Base-by-base conservation (phyloP, 1,284 basidiomycete species). In the Malassezia sympodialis region DNA sequence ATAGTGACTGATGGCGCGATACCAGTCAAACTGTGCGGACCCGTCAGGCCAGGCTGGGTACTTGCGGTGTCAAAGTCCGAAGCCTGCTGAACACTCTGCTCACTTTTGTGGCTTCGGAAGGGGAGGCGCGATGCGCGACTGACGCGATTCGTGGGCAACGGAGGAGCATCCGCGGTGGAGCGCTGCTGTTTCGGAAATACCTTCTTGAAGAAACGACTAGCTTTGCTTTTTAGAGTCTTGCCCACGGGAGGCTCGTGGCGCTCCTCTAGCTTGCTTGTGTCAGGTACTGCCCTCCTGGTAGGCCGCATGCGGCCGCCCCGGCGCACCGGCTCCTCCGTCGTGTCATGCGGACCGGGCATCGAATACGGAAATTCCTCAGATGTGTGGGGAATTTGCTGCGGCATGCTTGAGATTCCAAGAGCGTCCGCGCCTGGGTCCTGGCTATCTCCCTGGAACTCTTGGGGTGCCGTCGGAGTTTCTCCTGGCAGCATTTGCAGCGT, bases 131-230 rank as follows among this genome's bases (percentile, higher is more conserved):
- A 39, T 10, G 37, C 19, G 8, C n/a, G 37, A 11, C 17, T 21
- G 15, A 21, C 19, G 37, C 37, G 37, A n/a, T 21, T 10, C 17
- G n/a, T 21, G 10, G 37, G 15, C 37, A 21, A 2, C 3, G 37
- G 19, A 4, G 17, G 19, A 8, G 19, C 17, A 19, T 39, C 37
- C 15, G 19, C 37, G 7, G 19, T 11, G 14, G 32, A 5, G 10
- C 19, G 37, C 32, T 37, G n/a, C 49, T 40, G 41, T 0, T 28
- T 15, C 10, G 37, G 27, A 17, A 27, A 15, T 11, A 55, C 47
- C 6, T 47, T 48, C 21, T 50, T 49, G 40, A 49, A 55, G 26
- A 55, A 55, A 26, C 47, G 46, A 19, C 53, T 55, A 12, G 53
- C 53, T 8, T 48, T 55, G 46, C 14, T 55, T 28, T 55, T 55